Base-by-base conservation (phyloP, 1,139 yeast species). In the Insectozyma bohioensis region DNA sequence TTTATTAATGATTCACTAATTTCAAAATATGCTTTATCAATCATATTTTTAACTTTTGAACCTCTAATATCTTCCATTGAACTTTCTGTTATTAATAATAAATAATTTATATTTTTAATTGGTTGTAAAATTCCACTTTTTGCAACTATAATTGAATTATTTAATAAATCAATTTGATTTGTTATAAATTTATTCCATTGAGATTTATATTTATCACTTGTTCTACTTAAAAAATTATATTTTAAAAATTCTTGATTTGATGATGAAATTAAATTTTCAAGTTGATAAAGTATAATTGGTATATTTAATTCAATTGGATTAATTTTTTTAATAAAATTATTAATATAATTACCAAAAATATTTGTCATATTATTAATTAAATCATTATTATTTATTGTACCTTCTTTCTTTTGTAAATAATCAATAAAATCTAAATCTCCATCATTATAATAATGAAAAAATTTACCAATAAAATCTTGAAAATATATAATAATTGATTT, bases 221-320 rank as follows among this genome's bases (percentile, higher is more conserved):
- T 47, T 43, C 75, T 75, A 27, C 64, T 67, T 43, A 83, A 61
- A 39, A 73, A 65, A 30, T 72, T 68, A 40, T 74, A 65, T 21
- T 51, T 58, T 20, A 83, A 58, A 46, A 74, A 86, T 42, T 85
- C 95, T 51, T 83, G 90, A 52, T 80, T 76, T 2, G 82, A 66
- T 6, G 17, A 24, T 4, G 27, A 13, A 11, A 64, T 46, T 14
- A 78, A 39, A 2, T 56, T 53, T 21, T 70, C 75, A 34, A 77
- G 58, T 16, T 74, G 56, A 3, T 59, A 45, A 35, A 68, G 47
- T n/a, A 67, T 47, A 18, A 58, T 42, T 1, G 73, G 73, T 13
- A 65, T 49, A 30, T 55, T 62, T 36, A 61, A 49, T 22, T 64
- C 73, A 10, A 57, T 46, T 0, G 73, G 72, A 4, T 56, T 52